Base-by-base conservation (phyloP, 108 stramenopile species). In the Stephanodiscus minutulus region DNA sequence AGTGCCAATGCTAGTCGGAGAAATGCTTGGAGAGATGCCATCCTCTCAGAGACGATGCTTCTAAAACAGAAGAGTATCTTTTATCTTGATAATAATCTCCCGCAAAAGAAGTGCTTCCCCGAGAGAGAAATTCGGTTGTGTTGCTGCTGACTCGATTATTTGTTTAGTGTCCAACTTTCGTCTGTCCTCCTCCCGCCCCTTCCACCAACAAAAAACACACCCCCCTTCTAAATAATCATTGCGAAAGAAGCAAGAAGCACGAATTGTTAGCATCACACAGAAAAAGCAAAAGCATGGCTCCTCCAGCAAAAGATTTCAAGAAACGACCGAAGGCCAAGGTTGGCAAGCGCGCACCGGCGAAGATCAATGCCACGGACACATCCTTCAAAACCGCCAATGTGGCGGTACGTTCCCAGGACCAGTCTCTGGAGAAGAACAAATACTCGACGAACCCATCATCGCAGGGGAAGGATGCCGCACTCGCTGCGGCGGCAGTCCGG, bases 251-350 rank as follows among this genome's bases (percentile, higher is more conserved):
- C n/a, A n/a, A n/a, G 18, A 48, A 18, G n/a, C 47, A 48, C 2
- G 15, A 0, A 18, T 7, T 20, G 20, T 20, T 18, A 15, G 7
- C 48, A 49, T 7, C 9, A 49, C 8, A 7, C 48, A 54, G 3
- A 3, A 2, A 10, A 10, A 25, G 2, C 5, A 17, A 46, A 7
- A 64, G 36, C 36, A 72, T 78, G 77, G 70, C 70, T 29, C 60
- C 77, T 35, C 59, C 81, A 20, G 27, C 61, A 13, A 61, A 73
- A 43, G 88, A 85, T 64, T 88, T 88, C 71, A 68, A 74, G 61
- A 94, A 94, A 75, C 84, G 89, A 9, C 64, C 87, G 56, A 89
- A 88, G 75, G 91, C 93, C 44, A 91, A 92, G 68, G 93, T 94
- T 53, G 93, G 93, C 12, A 91, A 92, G 62, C 78, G 82, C 47